Base-by-base conservation (phyloP, 1,139 yeast species). In the Candida freyschussii region DNA sequence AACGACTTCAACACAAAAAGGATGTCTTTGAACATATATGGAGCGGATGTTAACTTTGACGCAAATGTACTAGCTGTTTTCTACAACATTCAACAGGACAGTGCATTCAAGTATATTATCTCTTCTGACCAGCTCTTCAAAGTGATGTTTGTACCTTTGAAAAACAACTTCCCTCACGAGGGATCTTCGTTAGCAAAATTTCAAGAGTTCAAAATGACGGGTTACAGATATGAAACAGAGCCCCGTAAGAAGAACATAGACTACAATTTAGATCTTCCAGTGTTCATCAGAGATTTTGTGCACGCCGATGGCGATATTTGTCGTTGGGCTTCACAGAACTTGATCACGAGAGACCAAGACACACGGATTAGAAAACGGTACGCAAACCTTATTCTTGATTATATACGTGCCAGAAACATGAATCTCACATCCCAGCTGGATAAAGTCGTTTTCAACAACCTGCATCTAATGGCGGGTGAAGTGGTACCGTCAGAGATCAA, bases 181-280 rank as follows among this genome's bases (percentile, higher is more conserved):
- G 43, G 45, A 6, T 38, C 48, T 3, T 52, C 63, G 3, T 36
- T 62, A 21, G 60, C 64, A 3, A 48, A 57, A 45, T 62, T 54
- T 32, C 67, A 61, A 37, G 56, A 56, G 17, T 60, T 48, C 30
- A 52, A 52, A 16, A 45, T 61, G 2, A 53, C 59, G 14, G 49
- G 52, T 8, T 12, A 15, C 3, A 24, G 13, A 9, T 16, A n/a
- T 1, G 18, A 26, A 7, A 4, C 12, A 7, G 17, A n/a, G 7
- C 12, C 29, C 10, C 17, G 20, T n/a, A 10, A 11, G 6, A 17
- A 15, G 2, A n/a, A 10, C n/a, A 21, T 37, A 3, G 29, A 37
- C 17, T 30, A 30, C 12, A 18, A 14, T 1, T 29, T 43, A 14
- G 41, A 44, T 3, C 47, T 62, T 29, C 36, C 38, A 7, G 40